Evolutionary conservation across 192 early-diverging fungal genomes (phyloP), one percentile per base, ranked within the genome.

Genomic region (Backusella parvicylindrica): DNA sequence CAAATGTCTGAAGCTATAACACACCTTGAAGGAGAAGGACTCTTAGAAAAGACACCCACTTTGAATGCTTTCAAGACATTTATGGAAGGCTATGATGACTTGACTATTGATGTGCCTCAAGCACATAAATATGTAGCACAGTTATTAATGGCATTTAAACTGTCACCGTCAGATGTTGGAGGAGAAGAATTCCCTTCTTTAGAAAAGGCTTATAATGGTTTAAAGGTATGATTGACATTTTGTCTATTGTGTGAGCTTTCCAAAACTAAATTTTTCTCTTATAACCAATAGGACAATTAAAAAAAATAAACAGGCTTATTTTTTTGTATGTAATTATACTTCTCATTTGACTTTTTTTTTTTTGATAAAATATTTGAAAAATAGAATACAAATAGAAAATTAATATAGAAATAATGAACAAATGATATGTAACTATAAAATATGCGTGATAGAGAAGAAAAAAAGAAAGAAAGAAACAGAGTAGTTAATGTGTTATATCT

Each of bases 81-180:
- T 60, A 77, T 81, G 76, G 80, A 77, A 32, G 47, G 41, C 9
- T 77, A 77, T 23, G 80, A 81, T 63, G 80, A 81, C 72, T 67
- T 81, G 43, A 77, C 68, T 2, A 81, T 81, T 47, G 80, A 81
- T 75, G 80, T 81, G 6, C 80, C 80, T 31, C 76, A 75, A 30
- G 80, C 80, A 68, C 73, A 68, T 12, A 77, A 81, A 68, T 81
- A 77, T 76, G 73, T 77, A 8, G 40, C 76, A 26, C 37, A 70
- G 28, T 38, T 70, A 30, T 70, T 70, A 43, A 30, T 41, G 23
- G 68, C 38, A 21, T 30, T 26, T 15, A 28, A 37, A 70, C 21
- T 70, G 33, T 23, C 37, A 70, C 68, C 68, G 26, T 35, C 33
- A 47, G 68, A 70, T 16, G 68, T 70, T 21, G 41, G 40, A 41